Evolutionary conservation across 345 rosid species (phyloP).

Genomic region (Murraya koenigii): DNA sequence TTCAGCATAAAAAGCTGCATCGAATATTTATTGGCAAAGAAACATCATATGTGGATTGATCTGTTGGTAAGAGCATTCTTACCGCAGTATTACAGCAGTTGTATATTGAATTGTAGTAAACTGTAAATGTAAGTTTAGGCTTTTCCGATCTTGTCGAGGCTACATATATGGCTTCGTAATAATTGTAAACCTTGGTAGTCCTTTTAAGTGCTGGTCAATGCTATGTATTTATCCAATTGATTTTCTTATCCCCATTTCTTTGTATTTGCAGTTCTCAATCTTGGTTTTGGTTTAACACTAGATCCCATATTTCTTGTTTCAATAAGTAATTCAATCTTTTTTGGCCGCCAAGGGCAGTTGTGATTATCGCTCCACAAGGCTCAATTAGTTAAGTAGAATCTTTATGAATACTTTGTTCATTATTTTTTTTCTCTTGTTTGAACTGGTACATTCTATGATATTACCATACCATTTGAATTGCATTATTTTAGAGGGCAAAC

Average conservation of each 20-base stretch:
- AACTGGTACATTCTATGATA: no score
- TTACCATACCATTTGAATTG: no score
- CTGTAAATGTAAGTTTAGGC: constrained; percentile 26
- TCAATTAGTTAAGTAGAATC: background rate
- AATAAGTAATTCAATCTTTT: background rate
- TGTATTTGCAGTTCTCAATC: background rate
- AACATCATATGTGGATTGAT: background rate
- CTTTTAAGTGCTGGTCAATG: background rate
- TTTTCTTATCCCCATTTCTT: background rate
- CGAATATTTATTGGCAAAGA: background rate
- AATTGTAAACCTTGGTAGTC: background rate
- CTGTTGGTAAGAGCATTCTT: background rate
- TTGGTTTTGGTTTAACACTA: background rate
- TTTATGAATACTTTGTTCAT: background rate
- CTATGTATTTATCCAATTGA: background rate
- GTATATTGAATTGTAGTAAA: constrained; percentile 26
- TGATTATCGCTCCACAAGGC: background rate
- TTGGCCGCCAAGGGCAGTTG: background rate
- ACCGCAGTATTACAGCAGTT: constrained; percentile 14
- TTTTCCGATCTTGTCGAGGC: background rate
- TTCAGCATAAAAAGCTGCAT: background rate
- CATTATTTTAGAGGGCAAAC: no score
- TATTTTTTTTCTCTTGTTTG: no score
- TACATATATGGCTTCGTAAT: background rate
- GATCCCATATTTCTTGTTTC: background rate